Base-by-base conservation (phyloP, 768 basidiomycete genomes). In the Lactifluus subvellereus region DNA sequence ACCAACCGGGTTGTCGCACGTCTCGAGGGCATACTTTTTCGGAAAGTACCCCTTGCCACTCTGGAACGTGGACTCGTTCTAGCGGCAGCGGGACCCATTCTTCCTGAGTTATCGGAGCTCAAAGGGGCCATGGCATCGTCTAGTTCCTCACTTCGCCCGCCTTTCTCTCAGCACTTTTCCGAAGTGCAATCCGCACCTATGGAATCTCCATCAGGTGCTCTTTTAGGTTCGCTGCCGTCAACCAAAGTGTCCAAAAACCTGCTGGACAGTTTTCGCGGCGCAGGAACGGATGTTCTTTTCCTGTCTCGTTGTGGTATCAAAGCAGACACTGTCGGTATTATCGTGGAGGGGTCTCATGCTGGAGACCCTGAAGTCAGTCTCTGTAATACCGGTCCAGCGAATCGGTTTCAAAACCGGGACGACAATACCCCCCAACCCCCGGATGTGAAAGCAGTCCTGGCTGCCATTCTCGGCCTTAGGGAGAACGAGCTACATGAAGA, bases 21-120 rank as follows among this genome's bases (percentile, higher is more conserved):
- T 42, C 59, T 86, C 27, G 80, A 81, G 66, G 81, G 78, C 2
- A 83, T 85, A 62, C 78, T 77, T 45, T 90, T 90, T 71, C 81
- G 81, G 49, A 78, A 80, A 40, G 77, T 88, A 16, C 77, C 77
- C 1, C 72, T 87, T 27, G 75, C 74, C 57, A 77, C 77, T 55
- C 75, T 90, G 48, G 78, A 78, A 67, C 76, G 75, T 8, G 75
- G 76, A 1, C 74, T 86, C n/a, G 72, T 71, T 0, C 72, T 71
- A 16, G 76, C 78, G 1, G 69, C 73, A 1, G 70, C 71, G n/a
- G 43, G 35, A 6, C n/a, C 27, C 4, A 32, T 45, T 47, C 49
- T 33, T 47, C 20, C 50, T 11, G 56, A 49, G 30, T 18, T 38
- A 6, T 42, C 22, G 27, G 33, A 33, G n/a, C 18, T 18, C 11